phyloP scores from a whole-genome alignment of 768 basidiomycete species.

The Kwoniella sp. region DNA sequence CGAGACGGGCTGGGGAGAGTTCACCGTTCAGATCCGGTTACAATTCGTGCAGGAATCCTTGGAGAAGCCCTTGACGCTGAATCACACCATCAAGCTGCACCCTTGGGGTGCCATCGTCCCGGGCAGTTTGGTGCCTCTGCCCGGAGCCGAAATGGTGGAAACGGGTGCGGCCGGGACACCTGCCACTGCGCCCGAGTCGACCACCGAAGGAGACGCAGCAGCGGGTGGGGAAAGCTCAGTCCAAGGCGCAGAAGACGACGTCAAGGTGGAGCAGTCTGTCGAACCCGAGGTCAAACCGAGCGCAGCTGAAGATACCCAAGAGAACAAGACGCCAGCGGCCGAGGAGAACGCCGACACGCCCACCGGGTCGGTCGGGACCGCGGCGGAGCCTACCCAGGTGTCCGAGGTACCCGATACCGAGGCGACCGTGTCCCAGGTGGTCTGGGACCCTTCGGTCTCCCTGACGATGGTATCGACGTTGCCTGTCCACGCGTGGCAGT shows the following conservation, averaged over 20 bases:
- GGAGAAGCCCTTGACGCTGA: constrained; percentile 80
- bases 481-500: constrained; percentile 90
- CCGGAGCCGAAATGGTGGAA: constrained; percentile 46
- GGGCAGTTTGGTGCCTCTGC: constrained; percentile 50
- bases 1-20: constrained; percentile 99
- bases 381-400: background rate
- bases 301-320: background rate
- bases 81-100: constrained; percentile 90
- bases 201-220: background rate
- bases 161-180: background rate
- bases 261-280: background rate
- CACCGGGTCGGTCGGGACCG: background rate
- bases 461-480: constrained; percentile 28
- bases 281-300: background rate
- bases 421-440: constrained; percentile 59
- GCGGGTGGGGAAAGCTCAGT: background rate
- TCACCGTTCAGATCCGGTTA: constrained; percentile 88
- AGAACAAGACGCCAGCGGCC: background rate
- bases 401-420: background rate
- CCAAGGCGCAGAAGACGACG: background rate
- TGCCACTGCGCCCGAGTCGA: constrained; percentile 3
- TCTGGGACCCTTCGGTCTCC: background rate
- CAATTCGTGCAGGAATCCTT: constrained; percentile 82
- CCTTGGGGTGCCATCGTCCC: constrained; percentile 47
- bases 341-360: background rate